These are phyloP conservation scores for Colletotrichum karsti DNA, from an alignment of 2,329 filamentous ascomycete genomes.

Conservation along the genomic window DNA sequence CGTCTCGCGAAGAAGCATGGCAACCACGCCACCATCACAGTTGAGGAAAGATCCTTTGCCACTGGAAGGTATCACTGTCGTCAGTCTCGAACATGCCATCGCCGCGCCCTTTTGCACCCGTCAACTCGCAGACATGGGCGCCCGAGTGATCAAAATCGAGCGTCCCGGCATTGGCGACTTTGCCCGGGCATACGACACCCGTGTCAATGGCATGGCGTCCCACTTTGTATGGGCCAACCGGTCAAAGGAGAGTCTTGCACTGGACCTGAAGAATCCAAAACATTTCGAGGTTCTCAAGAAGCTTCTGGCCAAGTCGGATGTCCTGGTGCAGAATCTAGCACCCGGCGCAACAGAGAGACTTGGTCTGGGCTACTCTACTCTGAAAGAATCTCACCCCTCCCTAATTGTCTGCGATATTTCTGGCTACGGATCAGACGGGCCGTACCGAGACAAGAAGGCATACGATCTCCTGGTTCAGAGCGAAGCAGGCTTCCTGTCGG, in stretches of 20 bases:
- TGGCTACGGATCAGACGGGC: constrained; percentile 59
- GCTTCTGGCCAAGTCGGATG: constrained; percentile 54
- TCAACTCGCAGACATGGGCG: constrained; percentile 61
- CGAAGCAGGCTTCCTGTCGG: constrained; percentile 59
- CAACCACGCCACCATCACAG: neutral
- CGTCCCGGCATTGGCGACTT: constrained; percentile 61
- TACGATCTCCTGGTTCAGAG: constrained; percentile 65
- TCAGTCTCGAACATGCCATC: constrained; percentile 63
- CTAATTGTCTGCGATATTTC: constrained; percentile 65
- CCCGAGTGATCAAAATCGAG: constrained; percentile 64
- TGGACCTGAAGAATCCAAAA: constrained; percentile 54
- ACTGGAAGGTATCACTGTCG: constrained; percentile 54
- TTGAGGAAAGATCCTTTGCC: constrained; percentile 22
- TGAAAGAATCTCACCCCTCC: constrained; percentile 49
- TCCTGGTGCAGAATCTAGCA: constrained; percentile 62
- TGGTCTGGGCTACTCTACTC: constrained; percentile 53
- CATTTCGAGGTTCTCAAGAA: constrained; percentile 53
- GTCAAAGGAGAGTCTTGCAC: constrained; percentile 60
- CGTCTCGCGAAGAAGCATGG: neutral
- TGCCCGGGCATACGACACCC: constrained; percentile 58
- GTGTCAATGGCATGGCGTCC: constrained; percentile 57
- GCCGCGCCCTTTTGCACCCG: constrained; percentile 63
- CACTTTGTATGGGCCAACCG: constrained; percentile 66
- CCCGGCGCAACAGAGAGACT: constrained; percentile 57
- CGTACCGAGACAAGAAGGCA: constrained; percentile 62